Evolutionary conservation across 169 alveolate species (phyloP).

Genomic region (Theileria orientalis): DNA sequence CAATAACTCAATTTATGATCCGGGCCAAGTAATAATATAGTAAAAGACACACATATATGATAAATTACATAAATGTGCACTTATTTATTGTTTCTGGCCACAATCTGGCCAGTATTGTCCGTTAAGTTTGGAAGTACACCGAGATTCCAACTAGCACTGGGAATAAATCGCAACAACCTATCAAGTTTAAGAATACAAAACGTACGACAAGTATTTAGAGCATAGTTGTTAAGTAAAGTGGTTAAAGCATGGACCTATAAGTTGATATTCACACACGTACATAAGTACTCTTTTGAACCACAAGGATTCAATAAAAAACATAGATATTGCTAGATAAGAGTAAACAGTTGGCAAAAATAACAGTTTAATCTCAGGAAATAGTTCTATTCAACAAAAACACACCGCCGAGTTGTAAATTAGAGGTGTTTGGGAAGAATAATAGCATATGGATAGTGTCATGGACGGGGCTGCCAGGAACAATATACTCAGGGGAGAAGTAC

Average conservation of each 20-base stretch:
- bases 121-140: background rate
- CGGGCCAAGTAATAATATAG: conserved; percentile 51
- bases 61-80: background rate
- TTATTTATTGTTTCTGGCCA: background rate
- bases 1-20: conserved; percentile 38
- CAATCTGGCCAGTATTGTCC: background rate
- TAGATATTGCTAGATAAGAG: too few relatives aligned
- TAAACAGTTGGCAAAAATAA: too few relatives aligned
- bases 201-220: background rate
- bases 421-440: conserved; percentile 74
- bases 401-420: conserved; percentile 76
- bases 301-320: too few relatives aligned
- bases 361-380: conserved; percentile 70
- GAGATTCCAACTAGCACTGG: conserved; percentile 37
- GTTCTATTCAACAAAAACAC: conserved; percentile 64
- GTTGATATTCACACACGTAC: too few relatives aligned
- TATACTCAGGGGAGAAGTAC: conserved; percentile 77
- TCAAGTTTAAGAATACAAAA: conserved; percentile 40
- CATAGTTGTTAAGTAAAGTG: too few relatives aligned
- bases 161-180: conserved; percentile 54
- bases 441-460: conserved; percentile 78
- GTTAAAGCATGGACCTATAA: too few relatives aligned
- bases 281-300: too few relatives aligned
- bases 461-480: conserved; percentile 75
- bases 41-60: background rate